phyloP scores from a whole-genome alignment of 768 basidiomycete species.

The Rhodotorula sphaerocarpa region DNA sequence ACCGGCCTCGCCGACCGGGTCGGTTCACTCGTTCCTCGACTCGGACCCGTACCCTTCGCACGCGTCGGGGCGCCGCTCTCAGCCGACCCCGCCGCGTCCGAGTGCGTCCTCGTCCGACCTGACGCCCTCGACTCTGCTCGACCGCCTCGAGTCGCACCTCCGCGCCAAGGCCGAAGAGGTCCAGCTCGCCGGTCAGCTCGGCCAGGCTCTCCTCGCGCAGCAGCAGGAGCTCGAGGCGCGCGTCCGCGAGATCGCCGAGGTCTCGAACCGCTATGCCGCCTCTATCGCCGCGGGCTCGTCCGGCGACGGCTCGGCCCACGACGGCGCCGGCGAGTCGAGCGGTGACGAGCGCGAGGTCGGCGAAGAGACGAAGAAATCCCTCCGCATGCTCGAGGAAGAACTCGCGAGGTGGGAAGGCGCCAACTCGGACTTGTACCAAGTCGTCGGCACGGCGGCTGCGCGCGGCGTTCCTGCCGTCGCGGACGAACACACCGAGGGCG shows the following conservation, averaged over 20 bases:
- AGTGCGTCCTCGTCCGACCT: neutral
- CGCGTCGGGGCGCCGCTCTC: constrained; percentile 1
- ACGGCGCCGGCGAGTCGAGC: constrained; percentile 57
- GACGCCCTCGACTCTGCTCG: constrained; percentile 15
- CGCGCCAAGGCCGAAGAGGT: constrained; percentile 88
- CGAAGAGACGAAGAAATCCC: constrained; percentile 49
- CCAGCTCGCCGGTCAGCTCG: constrained; percentile 80
- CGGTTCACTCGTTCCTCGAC: constrained; percentile 29
- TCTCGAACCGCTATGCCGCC: constrained; percentile 49
- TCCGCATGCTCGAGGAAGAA: constrained; percentile 67
- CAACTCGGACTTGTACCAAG: constrained; percentile 65
- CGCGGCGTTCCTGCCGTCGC: constrained; percentile 5
- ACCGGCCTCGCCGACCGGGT: constrained; percentile 12
- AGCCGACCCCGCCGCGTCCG: too few species aligned
- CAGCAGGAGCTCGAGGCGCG: constrained; percentile 86
- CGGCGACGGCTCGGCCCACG: constrained; percentile 52
- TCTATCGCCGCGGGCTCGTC: constrained; percentile 48
- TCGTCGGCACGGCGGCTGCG: constrained; percentile 58
- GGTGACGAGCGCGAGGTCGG: constrained; percentile 57
- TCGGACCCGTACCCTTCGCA: constrained; percentile 31
- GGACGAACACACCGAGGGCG: neutral
- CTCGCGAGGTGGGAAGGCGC: constrained; percentile 68
- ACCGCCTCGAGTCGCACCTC: constrained; percentile 50
- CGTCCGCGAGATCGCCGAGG: constrained; percentile 58
- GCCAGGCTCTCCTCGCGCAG: constrained; percentile 85